Base-by-base conservation (phyloP, 2,329 filamentous ascomycete genomes). In the Colletotrichum eremochloae region DNA sequence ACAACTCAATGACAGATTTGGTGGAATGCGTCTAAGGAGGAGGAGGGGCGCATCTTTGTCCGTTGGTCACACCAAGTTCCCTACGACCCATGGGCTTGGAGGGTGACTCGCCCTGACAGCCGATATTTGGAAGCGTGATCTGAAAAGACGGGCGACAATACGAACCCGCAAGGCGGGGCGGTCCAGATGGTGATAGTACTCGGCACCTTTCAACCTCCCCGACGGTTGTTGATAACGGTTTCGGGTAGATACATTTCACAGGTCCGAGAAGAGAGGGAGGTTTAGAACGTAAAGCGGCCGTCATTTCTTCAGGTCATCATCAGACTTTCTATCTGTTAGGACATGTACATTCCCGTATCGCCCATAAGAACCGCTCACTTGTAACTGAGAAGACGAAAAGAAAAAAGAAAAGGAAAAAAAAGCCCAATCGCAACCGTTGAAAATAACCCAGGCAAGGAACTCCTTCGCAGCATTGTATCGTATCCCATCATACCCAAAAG, bases 221-320 rank as follows among this genome's bases (percentile, higher is more conserved):
- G 6, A 5, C 50, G 20, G 38, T 14, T 31, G 15, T 33, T 11
- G 24, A 12, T 5, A 11, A 44, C 5, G 31, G 46, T 7, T 48
- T 48, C 31, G 1, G 44, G 18, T 20, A 61, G 15, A 11, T 11
- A n/a, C 11, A 38, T 38, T 20, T 11, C 20, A 56, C 11, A 1
- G 53, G 53, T 24, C 20, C 11, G 33, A 15, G 33, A 6, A 14
- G 8, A 24, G 6, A n/a, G 53, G 12, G 8, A 20, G 52, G 29
- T 24, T 31, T 53, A 33, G 14, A 15, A 24, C 3, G 9, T 20
- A 38, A 48, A 65, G 38, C 55, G 44, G 63, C 44, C 46, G 62
- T 55, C 31, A 44, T 38, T 70, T 67, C 33, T 11, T 67, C 46
- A 11, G 44, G 40, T 46, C 36, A 70, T 67, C 62, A 67, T 70